phyloP scores from a whole-genome alignment of 208 protist genomes.

The Trypanosomatidae sp. region DNA sequence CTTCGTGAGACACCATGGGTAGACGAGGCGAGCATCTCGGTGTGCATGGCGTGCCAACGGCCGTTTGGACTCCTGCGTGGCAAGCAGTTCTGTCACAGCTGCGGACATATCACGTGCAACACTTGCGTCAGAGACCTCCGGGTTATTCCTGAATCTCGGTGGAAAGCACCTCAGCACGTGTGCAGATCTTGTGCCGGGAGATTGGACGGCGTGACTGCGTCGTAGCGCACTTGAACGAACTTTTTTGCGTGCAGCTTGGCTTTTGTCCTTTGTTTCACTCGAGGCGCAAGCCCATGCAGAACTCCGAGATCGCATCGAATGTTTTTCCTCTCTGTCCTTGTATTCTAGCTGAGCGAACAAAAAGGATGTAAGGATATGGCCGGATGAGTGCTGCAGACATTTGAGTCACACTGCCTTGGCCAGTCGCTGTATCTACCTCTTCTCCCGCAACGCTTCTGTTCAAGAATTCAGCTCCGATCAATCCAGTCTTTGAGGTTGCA shows the following conservation, averaged over 20 bases:
- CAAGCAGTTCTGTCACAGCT: slow-evolving; percentile 84
- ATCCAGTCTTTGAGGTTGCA: background rate
- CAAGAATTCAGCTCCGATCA: background rate
- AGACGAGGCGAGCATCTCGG: slow-evolving; percentile 54
- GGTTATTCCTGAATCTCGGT: slow-evolving; percentile 45
- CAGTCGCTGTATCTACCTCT: background rate
- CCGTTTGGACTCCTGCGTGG: slow-evolving; percentile 52
- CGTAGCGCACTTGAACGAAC: background rate
- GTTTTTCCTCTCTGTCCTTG: background rate
- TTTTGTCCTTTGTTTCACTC: slow-evolving; percentile 4
- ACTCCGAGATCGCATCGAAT: background rate
- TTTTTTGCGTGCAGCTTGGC: background rate
- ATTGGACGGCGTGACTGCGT: slow-evolving; percentile 7
- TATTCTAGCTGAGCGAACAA: slow-evolving; percentile 1
- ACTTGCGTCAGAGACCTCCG: slow-evolving; percentile 50
- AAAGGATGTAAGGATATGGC: background rate
- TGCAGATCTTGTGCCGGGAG: slow-evolving; percentile 39
- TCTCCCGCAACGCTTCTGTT: background rate
- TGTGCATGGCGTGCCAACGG: slow-evolving; percentile 69
- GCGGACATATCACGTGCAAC: slow-evolving; percentile 85
- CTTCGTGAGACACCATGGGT: slow-evolving; percentile 80
- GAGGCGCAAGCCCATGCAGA: background rate
- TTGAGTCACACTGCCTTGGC: background rate
- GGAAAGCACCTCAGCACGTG: slow-evolving; percentile 37
- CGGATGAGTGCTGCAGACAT: background rate